A percentile compares a stretch with the other conserved stretches of the same genome.
Conservation (phyloP, 2,329 filamentous ascomycete genomes). For the Neofusicoccum ribis region DNA sequence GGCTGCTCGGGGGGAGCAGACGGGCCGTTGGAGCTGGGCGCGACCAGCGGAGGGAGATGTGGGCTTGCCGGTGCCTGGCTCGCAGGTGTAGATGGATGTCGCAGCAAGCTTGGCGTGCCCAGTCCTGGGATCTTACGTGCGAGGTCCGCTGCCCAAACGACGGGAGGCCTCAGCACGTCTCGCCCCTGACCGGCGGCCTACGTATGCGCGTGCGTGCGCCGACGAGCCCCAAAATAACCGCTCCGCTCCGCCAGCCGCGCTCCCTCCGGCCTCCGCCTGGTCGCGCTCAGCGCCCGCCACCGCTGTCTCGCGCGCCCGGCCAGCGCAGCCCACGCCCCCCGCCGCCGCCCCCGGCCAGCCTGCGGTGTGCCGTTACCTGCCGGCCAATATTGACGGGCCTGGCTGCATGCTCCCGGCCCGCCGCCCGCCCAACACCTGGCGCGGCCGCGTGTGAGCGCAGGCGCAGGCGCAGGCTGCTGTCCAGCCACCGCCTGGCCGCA, state of each 20-base stretch:
- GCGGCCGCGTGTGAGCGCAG: background rate
- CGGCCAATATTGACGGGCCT: conserved; percentile 7
- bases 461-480: background rate
- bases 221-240: conserved; percentile 9
- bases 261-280: background rate
- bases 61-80: conserved; percentile 13
- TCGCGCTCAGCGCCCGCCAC: background rate
- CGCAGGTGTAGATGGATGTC: conserved; percentile 3
- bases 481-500: background rate
- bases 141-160: conserved; percentile 1
- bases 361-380: conserved; percentile 17
- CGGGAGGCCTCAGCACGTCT: conserved; percentile 11
- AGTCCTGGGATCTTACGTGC: conserved; percentile 1
- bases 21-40: conserved; percentile 17
- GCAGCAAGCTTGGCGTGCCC: conserved; percentile 16
- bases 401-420: background rate
- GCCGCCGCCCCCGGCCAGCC: background rate
- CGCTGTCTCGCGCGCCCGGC: background rate
- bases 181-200: conserved; percentile 12
- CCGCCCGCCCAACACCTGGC: background rate
- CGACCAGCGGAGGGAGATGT: conserved; percentile 18
- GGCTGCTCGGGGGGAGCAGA: conserved; percentile 20
- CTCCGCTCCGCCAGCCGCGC: conserved; percentile 8
- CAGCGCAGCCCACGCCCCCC: background rate
- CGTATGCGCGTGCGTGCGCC: conserved; percentile 14